Evolutionary conservation across 495 filamentous ascomycete species (phyloP).

Genomic region (Tricharina praecox): DNA sequence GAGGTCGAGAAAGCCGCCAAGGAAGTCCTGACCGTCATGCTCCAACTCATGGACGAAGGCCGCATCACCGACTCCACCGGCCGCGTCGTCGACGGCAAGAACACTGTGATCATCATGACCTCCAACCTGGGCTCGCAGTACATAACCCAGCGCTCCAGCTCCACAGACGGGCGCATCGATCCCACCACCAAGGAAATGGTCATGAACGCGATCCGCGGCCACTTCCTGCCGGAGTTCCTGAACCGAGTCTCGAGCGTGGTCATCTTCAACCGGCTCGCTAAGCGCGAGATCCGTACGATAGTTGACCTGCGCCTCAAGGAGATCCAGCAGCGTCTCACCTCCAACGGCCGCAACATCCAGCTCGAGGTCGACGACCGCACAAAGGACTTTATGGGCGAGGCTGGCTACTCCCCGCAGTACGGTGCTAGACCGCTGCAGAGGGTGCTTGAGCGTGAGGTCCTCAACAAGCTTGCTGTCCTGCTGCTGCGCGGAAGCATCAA

Average conservation of each 20-base stretch:
- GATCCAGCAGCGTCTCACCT: slow-evolving; percentile 70
- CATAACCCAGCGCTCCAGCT: slow-evolving; percentile 40
- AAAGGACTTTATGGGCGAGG: slow-evolving; percentile 72
- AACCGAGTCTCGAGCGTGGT: slow-evolving; percentile 90
- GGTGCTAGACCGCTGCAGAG: slow-evolving; percentile 75
- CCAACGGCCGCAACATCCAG: slow-evolving; percentile 63
- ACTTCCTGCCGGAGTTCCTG: slow-evolving; percentile 95
- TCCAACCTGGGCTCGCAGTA: slow-evolving; percentile 91
- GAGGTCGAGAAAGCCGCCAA: slow-evolving; percentile 98
- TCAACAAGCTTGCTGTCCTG: slow-evolving; percentile 79
- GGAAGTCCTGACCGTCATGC: slow-evolving; percentile 85
- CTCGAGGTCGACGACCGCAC: slow-evolving; percentile 65
- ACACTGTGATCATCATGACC: slow-evolving; percentile 99
- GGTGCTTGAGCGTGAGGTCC: slow-evolving; percentile 87
- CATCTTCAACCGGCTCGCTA: slow-evolving; percentile 94
- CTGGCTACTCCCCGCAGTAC: slow-evolving; percentile 86
- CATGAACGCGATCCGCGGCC: slow-evolving; percentile 71
- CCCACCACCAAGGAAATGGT: slow-evolving; percentile 73
- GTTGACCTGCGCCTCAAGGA: slow-evolving; percentile 79
- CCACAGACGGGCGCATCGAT: slow-evolving; percentile 53
- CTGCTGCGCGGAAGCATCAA: slow-evolving; percentile 68
- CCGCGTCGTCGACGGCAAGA: slow-evolving; percentile 79
- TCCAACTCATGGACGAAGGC: slow-evolving; percentile 97
- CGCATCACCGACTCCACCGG: slow-evolving; percentile 98
- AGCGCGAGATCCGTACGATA: slow-evolving; percentile 78